Conservation (phyloP, 2,329 filamentous ascomycete species). For the Penicillium sp. region DNA sequence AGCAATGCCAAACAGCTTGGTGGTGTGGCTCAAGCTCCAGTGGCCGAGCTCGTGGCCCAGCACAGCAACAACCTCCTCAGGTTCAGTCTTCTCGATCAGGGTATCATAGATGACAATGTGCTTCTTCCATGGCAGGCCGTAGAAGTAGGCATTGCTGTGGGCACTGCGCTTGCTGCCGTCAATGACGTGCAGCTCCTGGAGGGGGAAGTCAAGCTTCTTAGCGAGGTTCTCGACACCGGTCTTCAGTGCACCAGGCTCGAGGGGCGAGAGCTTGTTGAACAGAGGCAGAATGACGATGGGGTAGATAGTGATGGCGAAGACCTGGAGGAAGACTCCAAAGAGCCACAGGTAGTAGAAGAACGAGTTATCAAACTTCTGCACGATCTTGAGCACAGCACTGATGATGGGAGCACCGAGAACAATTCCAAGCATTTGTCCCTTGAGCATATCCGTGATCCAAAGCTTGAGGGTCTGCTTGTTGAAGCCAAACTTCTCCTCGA, state of each 20-base stretch:
- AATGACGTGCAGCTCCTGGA: constrained; percentile 92
- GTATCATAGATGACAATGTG: constrained; percentile 99
- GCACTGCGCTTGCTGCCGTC: constrained; percentile 86
- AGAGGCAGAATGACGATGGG: constrained; percentile 90
- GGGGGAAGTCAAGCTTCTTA: constrained; percentile 81
- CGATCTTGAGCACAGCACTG: constrained; percentile 87
- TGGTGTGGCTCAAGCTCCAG: constrained; percentile 95
- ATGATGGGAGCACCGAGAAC: constrained; percentile 84
- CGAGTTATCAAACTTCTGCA: constrained; percentile 86
- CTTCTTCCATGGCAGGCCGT: constrained; percentile 98
- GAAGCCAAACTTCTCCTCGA: constrained; percentile 97
- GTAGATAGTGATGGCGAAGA: constrained; percentile 95
- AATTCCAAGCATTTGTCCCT: constrained; percentile 80
- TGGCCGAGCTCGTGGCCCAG: constrained; percentile 95
- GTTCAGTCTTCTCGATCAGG: constrained; percentile 89
- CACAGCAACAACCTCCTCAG: constrained; percentile 90
- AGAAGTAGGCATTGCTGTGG: constrained; percentile 94
- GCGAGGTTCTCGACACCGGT: constrained; percentile 83
- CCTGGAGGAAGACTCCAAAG: constrained; percentile 84
- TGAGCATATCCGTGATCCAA: constrained; percentile 88
- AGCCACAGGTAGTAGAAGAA: constrained; percentile 99
- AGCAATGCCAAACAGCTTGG: constrained; percentile 82
- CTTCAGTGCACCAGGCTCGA: constrained; percentile 86
- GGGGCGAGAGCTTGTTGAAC: constrained; percentile 96
- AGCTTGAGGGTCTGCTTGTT: constrained; percentile 94